These are phyloP conservation scores for Aspergillus avenaceus DNA, from an alignment of 495 filamentous ascomycete genomes.

Conservation along the genomic window DNA sequence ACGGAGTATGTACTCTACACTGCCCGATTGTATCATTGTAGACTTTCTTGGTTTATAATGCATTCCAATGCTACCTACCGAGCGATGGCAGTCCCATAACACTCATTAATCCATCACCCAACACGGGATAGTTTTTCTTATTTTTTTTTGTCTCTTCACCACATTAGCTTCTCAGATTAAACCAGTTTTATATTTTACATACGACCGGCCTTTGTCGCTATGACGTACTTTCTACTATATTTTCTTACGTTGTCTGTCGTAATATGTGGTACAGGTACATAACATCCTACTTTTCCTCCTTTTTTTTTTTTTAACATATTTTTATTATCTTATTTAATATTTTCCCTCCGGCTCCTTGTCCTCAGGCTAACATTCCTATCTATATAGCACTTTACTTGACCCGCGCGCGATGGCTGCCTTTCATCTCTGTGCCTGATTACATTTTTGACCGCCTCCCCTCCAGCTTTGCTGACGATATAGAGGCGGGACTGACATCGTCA, in stretches of 20 bases:
- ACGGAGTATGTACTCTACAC: too few species aligned
- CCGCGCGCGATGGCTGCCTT: constrained; percentile 68
- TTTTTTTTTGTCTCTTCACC: too few species aligned
- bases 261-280: constrained; percentile 56
- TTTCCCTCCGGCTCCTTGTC: too few species aligned
- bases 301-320: too few species aligned
- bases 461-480: constrained; percentile 74
- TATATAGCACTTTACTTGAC: constrained; percentile 68
- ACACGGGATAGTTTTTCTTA: too few species aligned
- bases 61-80: too few species aligned
- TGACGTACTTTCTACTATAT: constrained; percentile 76
- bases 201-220: constrained; percentile 22
- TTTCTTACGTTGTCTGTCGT: constrained; percentile 60
- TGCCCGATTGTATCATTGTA: too few species aligned
- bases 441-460: constrained; percentile 71
- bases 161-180: too few species aligned
- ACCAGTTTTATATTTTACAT: too few species aligned
- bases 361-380: constrained; percentile 13
- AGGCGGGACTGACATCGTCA: constrained; percentile 75
- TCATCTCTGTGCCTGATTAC: constrained; percentile 55
- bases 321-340: too few species aligned
- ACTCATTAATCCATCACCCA: not conserved
- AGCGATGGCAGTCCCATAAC: constrained; percentile 3
- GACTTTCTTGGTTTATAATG: too few species aligned
- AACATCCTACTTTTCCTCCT: too few species aligned